phyloP scores from a whole-genome alignment of 306 rosid genomes.

The Boehmeria nivea region DNA sequence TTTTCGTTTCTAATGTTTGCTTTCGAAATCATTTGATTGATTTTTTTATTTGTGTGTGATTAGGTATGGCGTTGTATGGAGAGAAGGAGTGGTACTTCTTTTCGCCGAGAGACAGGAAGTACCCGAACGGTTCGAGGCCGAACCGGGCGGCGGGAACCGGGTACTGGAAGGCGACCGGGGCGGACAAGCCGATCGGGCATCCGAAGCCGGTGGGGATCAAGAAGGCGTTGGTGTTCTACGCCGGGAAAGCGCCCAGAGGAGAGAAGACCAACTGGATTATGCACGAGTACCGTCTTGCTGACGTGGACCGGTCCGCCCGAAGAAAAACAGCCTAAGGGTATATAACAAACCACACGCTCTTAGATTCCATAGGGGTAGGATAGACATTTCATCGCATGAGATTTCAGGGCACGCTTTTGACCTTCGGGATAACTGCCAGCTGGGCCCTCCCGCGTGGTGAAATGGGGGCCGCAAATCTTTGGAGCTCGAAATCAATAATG shows the following conservation, averaged over 20 bases:
- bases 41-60: not conserved
- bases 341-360: too few relatives aligned
- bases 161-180: slow-evolving; percentile 99
- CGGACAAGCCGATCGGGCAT: slow-evolving; percentile 81
- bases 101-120: slow-evolving; percentile 80
- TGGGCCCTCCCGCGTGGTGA: slow-evolving; percentile 3
- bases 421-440: not conserved
- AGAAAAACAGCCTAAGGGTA: slow-evolving; percentile 68
- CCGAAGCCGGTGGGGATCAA: slow-evolving; percentile 90
- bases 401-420: not conserved
- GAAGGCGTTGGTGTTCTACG: slow-evolving; percentile 87
- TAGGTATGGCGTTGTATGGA: slow-evolving; percentile 66
- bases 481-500: too few relatives aligned
- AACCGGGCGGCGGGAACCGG: slow-evolving; percentile 95
- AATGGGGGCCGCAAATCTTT: slow-evolving; percentile 13
- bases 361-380: too few relatives aligned
- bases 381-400: slow-evolving; percentile 6
- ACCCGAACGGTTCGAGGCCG: slow-evolving; percentile 95
- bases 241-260: slow-evolving; percentile 88
- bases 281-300: slow-evolving; percentile 97
- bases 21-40: too few relatives aligned
- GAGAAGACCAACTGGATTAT: slow-evolving; percentile 97
- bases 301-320: slow-evolving; percentile 87
- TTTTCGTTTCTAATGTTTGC: not conserved
- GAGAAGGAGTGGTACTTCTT: slow-evolving; percentile 98